These are phyloP conservation scores for Ramaria rubella DNA, from an alignment of 768 basidiomycete genomes.

Conservation along the genomic window DNA sequence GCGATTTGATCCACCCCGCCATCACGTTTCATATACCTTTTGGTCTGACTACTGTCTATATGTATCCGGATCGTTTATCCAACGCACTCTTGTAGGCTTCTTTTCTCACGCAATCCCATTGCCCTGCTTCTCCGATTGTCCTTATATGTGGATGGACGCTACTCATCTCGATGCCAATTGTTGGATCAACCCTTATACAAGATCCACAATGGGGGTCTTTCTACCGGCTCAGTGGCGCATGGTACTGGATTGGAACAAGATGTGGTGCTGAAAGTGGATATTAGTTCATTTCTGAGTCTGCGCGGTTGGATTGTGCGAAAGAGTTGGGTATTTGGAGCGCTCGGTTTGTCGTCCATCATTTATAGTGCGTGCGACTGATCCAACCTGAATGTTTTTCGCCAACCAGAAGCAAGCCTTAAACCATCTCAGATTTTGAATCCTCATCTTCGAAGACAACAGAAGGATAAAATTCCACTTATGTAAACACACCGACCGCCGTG, in stretches of 20 bases:
- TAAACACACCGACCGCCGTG: neutral
- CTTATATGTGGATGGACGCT: neutral
- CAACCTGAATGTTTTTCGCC: neutral
- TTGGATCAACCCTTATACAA: slow-evolving; percentile 5
- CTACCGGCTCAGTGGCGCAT: slow-evolving; percentile 3
- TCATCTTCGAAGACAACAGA: neutral
- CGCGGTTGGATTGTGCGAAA: neutral
- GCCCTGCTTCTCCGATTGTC: neutral
- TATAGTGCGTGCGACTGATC: neutral
- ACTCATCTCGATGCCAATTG: neutral
- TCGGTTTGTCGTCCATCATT: neutral
- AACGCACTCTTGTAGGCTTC: neutral
- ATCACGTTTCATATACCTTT: slow-evolving; percentile 1
- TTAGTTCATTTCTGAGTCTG: neutral
- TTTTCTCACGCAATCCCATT: slow-evolving; percentile 3
- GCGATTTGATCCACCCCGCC: slow-evolving; percentile 3
- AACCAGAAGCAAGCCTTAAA: neutral
- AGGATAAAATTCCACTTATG: neutral
- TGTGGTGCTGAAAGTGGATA: neutral
- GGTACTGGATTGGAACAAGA: slow-evolving; percentile 3
- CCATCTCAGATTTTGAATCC: neutral
- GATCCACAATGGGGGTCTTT: neutral
- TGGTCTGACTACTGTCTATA: neutral
- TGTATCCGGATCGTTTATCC: neutral
- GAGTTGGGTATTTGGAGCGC: slow-evolving; percentile 6